phyloP scores from a whole-genome alignment of 805 yeast genomes.

The Candida broadrunensis region DNA sequence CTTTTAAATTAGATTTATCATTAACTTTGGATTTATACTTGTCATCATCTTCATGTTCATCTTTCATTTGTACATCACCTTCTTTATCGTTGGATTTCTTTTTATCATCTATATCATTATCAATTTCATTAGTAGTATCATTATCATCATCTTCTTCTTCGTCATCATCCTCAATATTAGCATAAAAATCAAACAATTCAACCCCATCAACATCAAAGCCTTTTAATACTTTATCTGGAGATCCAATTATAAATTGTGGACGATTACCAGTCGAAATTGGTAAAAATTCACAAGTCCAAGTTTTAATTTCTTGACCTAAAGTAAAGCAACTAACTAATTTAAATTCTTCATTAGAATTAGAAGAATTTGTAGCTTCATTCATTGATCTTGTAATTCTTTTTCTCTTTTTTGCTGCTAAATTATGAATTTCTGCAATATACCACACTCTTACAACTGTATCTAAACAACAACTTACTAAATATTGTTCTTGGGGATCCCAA shows the following conservation, averaged over 20 bases:
- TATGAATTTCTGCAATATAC: conserved; percentile 45
- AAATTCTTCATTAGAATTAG: conserved; percentile 5
- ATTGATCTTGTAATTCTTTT: conserved; percentile 25
- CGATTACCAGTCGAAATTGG: conserved; percentile 37
- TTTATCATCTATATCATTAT: neutral
- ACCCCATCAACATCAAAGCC: conserved; percentile 37
- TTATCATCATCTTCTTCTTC: conserved; percentile 11
- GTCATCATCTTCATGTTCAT: conserved; percentile 4
- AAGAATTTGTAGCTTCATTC: conserved; percentile 8
- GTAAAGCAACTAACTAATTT: conserved; percentile 34
- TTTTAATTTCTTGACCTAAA: conserved; percentile 36
- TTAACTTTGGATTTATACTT: neutral
- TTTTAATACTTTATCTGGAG: conserved; percentile 63
- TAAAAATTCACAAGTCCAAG: conserved; percentile 64
- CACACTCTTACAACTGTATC: conserved; percentile 71
- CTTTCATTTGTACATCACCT: conserved; percentile 8
- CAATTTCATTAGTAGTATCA: conserved; percentile 5
- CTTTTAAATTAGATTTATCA: conserved; percentile 2
- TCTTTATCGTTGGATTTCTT: neutral
- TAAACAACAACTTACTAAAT: conserved; percentile 66
- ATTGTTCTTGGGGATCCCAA: conserved; percentile 73
- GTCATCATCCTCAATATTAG: conserved; percentile 18
- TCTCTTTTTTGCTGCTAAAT: conserved; percentile 5
- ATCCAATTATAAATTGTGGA: conserved; percentile 63
- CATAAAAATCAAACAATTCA: conserved; percentile 42